Evolutionary conservation across 2,329 filamentous ascomycete genomes (phyloP).

Genomic region (Neospermospora avenae): DNA sequence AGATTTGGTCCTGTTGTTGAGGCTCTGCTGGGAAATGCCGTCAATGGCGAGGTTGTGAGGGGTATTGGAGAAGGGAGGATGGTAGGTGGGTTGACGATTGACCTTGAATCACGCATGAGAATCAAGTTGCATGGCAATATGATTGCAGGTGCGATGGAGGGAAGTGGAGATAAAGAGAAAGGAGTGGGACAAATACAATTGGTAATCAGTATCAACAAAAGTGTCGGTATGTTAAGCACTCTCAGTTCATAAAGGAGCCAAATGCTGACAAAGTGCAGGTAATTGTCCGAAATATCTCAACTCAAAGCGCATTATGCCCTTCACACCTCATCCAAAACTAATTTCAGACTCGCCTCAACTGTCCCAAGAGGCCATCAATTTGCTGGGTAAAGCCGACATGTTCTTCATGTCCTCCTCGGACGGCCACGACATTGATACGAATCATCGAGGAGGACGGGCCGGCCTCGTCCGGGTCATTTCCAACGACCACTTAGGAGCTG

Average conservation of each 20-base stretch:
- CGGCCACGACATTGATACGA: background rate
- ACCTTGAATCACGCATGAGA: slow-evolving; percentile 63
- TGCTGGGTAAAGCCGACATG: slow-evolving; percentile 3
- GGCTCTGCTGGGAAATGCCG: slow-evolving; percentile 52
- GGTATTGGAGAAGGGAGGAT: slow-evolving; percentile 44
- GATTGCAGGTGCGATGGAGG: slow-evolving; percentile 57
- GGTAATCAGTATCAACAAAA: slow-evolving; percentile 65
- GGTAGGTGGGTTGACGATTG: slow-evolving; percentile 58
- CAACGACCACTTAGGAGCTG: slow-evolving; percentile 40
- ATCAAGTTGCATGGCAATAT: slow-evolving; percentile 71
- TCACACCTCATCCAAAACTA: background rate
- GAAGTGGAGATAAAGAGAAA: slow-evolving; percentile 21
- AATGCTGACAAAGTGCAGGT: background rate
- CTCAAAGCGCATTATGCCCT: background rate
- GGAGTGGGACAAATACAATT: slow-evolving; percentile 42
- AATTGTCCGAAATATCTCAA: slow-evolving; percentile 5
- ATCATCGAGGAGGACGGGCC: slow-evolving; percentile 64
- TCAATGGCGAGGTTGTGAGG: slow-evolving; percentile 38
- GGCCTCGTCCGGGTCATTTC: slow-evolving; percentile 68
- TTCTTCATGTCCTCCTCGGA: slow-evolving; percentile 5
- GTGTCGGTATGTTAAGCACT: slow-evolving; percentile 45
- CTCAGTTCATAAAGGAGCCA: background rate
- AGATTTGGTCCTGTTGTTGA: slow-evolving; percentile 66
- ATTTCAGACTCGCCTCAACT: slow-evolving; percentile 1
- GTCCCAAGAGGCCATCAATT: background rate